phyloP scores from a whole-genome alignment of 1,284 basidiomycete genomes.

The Malassezia cuniculi region DNA sequence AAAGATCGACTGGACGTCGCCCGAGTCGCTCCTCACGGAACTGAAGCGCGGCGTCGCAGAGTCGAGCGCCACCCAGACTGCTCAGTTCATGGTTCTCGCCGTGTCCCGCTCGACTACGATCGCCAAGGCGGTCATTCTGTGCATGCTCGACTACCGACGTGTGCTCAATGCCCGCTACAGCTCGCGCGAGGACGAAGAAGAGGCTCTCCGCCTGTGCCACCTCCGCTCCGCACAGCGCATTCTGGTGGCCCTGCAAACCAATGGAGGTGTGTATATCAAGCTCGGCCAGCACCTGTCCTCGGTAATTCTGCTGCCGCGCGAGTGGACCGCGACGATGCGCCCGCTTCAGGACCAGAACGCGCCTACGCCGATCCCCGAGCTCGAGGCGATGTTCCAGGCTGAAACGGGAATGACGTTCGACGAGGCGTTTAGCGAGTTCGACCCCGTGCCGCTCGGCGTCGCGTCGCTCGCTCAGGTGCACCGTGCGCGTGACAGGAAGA shows the following conservation, averaged over 20 bases:
- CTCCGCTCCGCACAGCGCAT: slow-evolving; percentile 39
- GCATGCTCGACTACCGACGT: slow-evolving; percentile 42
- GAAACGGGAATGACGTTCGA: slow-evolving; percentile 41
- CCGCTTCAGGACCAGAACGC: slow-evolving; percentile 48
- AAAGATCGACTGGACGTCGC: not conserved
- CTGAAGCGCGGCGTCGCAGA: slow-evolving; percentile 10
- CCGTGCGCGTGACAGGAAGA: slow-evolving; percentile 57
- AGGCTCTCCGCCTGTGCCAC: slow-evolving; percentile 37
- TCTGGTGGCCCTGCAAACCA: slow-evolving; percentile 46
- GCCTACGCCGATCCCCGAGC: slow-evolving; percentile 39
- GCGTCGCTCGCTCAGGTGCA: slow-evolving; percentile 91
- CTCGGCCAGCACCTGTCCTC: slow-evolving; percentile 54
- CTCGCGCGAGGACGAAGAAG: slow-evolving; percentile 21
- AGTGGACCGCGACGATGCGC: slow-evolving; percentile 55
- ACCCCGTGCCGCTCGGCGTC: slow-evolving; percentile 80
- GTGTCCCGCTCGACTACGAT: slow-evolving; percentile 38
- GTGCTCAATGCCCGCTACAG: slow-evolving; percentile 28
- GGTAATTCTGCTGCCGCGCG: slow-evolving; percentile 61
- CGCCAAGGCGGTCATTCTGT: slow-evolving; percentile 39
- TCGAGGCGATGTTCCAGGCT: slow-evolving; percentile 38
- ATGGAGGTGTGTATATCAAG: slow-evolving; percentile 90
- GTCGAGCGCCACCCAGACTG: slow-evolving; percentile 7
- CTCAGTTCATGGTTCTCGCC: slow-evolving; percentile 28
- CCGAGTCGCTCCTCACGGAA: slow-evolving; percentile 9
- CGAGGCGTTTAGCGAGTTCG: slow-evolving; percentile 56